Base-by-base conservation (phyloP, 805 yeast species). In the Scheffersomyces amazonensis region DNA sequence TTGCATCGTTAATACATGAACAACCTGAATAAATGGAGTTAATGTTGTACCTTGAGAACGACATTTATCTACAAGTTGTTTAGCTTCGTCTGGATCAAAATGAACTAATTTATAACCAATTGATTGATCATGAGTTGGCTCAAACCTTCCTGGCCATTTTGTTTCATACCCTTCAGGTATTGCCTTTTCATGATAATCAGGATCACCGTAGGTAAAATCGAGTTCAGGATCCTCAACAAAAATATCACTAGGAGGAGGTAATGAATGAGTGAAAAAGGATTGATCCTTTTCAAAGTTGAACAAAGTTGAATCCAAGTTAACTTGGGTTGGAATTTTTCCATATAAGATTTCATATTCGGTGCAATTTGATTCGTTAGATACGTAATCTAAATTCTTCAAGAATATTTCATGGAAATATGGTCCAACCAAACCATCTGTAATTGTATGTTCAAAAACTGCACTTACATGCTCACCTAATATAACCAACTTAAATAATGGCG, bases 361-460 rank as follows among this genome's bases (percentile, higher is more conserved):
- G 2, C 15, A 13, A 28, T 48, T 42, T 8, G 3, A 12, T 24
- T n/a, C 13, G 15, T 35, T 35, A 21, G 7, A 20, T 35, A 40
- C 34, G 24, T 18, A 48, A 3, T 54, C 55, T 35, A 64, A 41
- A 31, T 54, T 56, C 13, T 58, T 55, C 27, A 65, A 43, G 16
- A 66, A 52, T 4, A 56, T 49, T 42, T 66, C 66, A 36, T 66
- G 71, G 46, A 66, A 60, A 32, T 48, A 47, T 21, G 47, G 49
- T 0, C 61, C 71, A 8, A 56, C 66, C 5, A 65, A 47, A 1
- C 72, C 73, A 42, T 67, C 73, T n/a, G 58, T 58, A 11, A 64
- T 51, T 5, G 70, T 58, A 43, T 67, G 73, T 35, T 67, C 73
- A 17, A 62, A 56, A 0, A 52, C 50, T 2, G 39, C 60, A 3